These are phyloP conservation scores for Przewalskia tangutica DNA, from an alignment of 257 asterid genomes.

Conservation along the genomic window DNA sequence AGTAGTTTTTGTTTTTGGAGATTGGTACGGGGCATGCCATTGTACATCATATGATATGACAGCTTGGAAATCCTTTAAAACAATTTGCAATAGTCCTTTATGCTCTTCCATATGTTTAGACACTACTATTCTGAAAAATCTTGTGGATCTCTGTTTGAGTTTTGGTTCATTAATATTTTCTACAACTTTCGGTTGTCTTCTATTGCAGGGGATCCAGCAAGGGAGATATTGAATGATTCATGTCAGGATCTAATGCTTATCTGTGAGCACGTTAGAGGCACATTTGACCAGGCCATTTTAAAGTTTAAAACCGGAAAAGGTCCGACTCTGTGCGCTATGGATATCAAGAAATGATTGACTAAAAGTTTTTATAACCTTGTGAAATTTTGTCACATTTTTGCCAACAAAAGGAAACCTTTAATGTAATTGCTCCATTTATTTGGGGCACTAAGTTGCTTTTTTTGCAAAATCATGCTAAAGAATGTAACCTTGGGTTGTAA, in stretches of 20 bases:
- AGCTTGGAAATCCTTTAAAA: neutral
- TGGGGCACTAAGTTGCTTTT: neutral
- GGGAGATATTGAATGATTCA: constrained; percentile 74
- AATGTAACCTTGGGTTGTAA: neutral
- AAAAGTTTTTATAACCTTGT: neutral
- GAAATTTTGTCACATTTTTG: neutral
- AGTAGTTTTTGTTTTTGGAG: neutral
- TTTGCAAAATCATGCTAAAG: neutral
- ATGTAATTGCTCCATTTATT: neutral
- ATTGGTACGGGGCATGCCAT: neutral
- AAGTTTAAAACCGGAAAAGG: constrained; percentile 42
- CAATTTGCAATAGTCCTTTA: neutral
- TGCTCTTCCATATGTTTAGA: neutral
- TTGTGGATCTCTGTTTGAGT: neutral
- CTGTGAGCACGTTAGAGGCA: constrained; percentile 58
- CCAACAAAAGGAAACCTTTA: neutral
- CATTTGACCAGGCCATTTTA: constrained; percentile 54
- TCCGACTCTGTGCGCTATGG: constrained; percentile 22
- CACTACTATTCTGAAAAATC: neutral
- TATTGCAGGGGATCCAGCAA: constrained; percentile 65
- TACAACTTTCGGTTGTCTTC: neutral
- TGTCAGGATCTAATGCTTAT: constrained; percentile 70
- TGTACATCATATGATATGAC: neutral
- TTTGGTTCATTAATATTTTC: neutral
- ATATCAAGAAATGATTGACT: constrained; percentile 8